These are phyloP conservation scores for Artemisia tridentata DNA, from an alignment of 129 eudicot species.

Conservation along the genomic window DNA sequence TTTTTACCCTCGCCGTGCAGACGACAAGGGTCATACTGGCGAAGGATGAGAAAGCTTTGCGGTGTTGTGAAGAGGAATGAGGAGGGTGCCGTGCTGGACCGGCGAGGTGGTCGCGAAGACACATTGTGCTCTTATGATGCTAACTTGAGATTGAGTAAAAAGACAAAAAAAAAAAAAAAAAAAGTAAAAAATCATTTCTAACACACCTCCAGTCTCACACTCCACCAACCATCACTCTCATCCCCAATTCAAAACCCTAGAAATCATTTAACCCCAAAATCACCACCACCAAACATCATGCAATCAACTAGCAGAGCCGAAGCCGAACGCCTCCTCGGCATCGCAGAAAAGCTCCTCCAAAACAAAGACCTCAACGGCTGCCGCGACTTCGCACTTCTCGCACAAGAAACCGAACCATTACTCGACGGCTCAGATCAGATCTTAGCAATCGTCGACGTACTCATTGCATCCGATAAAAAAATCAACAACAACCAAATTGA, in stretches of 20 bases:
- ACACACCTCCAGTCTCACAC: neutral
- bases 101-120: too few species aligned
- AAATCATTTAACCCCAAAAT: neutral
- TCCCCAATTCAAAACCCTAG: constrained; percentile 11
- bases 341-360: constrained; percentile 83
- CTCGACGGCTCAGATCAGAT: constrained; percentile 91
- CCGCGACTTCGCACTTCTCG: constrained; percentile 73
- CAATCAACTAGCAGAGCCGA: constrained; percentile 65
- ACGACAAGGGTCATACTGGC: too few species aligned
- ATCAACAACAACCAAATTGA: constrained; percentile 48
- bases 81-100: too few species aligned
- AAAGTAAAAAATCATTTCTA: neutral
- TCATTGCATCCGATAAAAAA: constrained; percentile 65
- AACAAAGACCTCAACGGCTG: constrained; percentile 58
- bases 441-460: constrained; percentile 77
- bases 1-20: too few species aligned
- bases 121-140: too few species aligned
- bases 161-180: neutral
- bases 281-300: constrained; percentile 13
- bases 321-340: constrained; percentile 80
- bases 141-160: too few species aligned
- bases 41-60: too few species aligned
- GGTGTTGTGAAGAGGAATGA: too few species aligned
- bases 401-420: constrained; percentile 86
- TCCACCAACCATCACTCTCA: constrained; percentile 2